A percentile compares a stretch with the other conserved stretches of the same genome.
These are phyloP conservation scores for Populus trichocarpa DNA, from an alignment of 441 rosid species.

Conservation along the genomic window DNA sequence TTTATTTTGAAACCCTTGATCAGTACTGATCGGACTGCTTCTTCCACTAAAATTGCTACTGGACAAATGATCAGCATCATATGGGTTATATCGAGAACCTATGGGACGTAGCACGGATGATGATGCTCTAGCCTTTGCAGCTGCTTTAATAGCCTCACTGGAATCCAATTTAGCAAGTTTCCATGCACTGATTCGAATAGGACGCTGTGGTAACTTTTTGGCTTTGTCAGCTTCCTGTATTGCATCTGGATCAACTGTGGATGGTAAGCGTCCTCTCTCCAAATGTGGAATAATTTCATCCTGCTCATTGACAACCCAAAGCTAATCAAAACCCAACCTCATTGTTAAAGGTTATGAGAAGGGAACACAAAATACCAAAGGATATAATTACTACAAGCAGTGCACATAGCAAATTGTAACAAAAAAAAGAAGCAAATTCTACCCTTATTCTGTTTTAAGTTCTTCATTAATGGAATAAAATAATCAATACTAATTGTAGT, in stretches of 20 bases:
- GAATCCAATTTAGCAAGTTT: conserved; percentile 86
- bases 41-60: conserved; percentile 67
- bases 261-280: conserved; percentile 76
- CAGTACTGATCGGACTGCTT: conserved; percentile 66
- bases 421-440: neutral
- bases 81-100: conserved; percentile 49
- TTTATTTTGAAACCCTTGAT: conserved; percentile 40
- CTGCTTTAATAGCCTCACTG: conserved; percentile 77
- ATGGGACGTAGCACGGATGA: conserved; percentile 83
- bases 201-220: conserved; percentile 66
- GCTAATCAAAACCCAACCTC: neutral
- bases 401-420: neutral
- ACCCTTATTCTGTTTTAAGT: neutral
- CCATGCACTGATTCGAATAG: conserved; percentile 89
- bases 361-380: conserved; percentile 1
- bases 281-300: conserved; percentile 87
- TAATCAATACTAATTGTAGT: neutral
- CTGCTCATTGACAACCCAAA: conserved; percentile 33
- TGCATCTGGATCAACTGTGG: conserved; percentile 79
- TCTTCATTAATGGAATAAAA: neutral
- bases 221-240: conserved; percentile 44
- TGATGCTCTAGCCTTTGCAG: conserved; percentile 86
- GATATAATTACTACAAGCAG: neutral
- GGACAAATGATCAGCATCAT: conserved; percentile 47
- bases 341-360: neutral